Conservation (phyloP, 2,329 filamentous ascomycete genomes). For the Scedosporium minutisporum region DNA sequence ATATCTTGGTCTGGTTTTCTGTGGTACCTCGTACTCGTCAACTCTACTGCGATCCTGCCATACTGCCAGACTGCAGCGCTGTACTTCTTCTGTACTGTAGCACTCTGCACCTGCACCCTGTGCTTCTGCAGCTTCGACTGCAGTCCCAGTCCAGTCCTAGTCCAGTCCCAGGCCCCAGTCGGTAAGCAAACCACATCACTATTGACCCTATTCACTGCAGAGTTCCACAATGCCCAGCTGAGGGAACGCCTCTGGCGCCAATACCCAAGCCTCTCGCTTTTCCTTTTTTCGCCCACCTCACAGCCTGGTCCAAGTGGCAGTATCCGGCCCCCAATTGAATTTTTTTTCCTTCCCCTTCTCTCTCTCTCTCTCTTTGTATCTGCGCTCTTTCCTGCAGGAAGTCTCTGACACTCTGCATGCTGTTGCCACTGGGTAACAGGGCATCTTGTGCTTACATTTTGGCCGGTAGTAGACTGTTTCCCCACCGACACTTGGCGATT, state of each 20-base stretch:
- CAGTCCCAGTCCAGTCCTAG: no score
- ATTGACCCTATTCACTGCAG: not conserved
- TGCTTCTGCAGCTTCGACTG: no score
- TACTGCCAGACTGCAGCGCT: no score
- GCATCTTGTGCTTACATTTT: slow-evolving; percentile 1
- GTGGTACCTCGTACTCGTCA: no score
- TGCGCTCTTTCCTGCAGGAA: not conserved
- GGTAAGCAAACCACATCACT: not conserved
- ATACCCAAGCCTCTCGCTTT: not conserved
- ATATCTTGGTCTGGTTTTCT: no score
- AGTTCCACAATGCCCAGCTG: not conserved
- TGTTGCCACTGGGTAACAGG: not conserved
- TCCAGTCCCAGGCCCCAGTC: no score
- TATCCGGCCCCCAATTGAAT: not conserved
- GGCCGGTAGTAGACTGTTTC: not conserved
- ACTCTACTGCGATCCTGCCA: no score
- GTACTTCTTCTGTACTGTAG: no score
- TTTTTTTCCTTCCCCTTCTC: not conserved
- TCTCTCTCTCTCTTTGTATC: slow-evolving; percentile 2
- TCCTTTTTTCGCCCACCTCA: not conserved
- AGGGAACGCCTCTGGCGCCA: not conserved
- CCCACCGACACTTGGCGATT: slow-evolving; percentile 1
- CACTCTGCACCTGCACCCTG: no score
- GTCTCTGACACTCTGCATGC: not conserved
- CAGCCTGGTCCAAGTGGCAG: not conserved